These are phyloP conservation scores for Trichoderma arundinaceum DNA, from an alignment of 2,329 filamentous ascomycete genomes.

Conservation along the genomic window DNA sequence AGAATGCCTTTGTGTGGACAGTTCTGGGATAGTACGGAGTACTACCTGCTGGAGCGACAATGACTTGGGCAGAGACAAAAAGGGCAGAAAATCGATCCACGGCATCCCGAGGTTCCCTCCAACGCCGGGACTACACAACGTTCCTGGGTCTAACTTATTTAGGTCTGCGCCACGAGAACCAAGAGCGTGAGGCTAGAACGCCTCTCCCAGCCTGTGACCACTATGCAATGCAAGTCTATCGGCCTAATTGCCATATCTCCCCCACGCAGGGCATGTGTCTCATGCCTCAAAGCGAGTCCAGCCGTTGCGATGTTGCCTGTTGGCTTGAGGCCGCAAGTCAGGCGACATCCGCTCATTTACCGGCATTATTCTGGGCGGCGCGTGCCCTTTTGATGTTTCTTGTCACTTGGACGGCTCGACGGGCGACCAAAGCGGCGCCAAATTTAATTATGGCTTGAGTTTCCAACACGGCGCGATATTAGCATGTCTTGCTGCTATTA, in stretches of 20 bases:
- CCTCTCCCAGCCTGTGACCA: slow-evolving; percentile 9
- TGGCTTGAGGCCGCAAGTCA: neutral
- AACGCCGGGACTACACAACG: neutral
- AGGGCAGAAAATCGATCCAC: neutral
- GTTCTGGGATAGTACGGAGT: neutral
- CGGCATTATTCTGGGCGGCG: neutral
- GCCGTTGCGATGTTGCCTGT: neutral
- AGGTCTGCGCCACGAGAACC: slow-evolving; percentile 21
- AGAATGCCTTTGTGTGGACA: neutral
- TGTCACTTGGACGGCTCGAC: neutral
- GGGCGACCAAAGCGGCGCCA: neutral
- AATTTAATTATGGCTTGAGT: neutral
- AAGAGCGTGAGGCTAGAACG: slow-evolving; percentile 14
- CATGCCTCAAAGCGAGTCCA: neutral
- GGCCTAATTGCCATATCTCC: neutral
- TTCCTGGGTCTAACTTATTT: slow-evolving; percentile 22
- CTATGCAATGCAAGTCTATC: neutral
- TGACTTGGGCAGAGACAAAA: neutral
- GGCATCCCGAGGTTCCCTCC: neutral
- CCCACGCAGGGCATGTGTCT: neutral
- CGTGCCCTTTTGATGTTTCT: slow-evolving; percentile 1
- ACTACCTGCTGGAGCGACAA: too few species aligned
- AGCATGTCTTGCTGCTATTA: neutral
- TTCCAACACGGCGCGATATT: neutral
- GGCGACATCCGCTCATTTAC: slow-evolving; percentile 1